Conservation (phyloP, 805 yeast species). For the Yarrowia osloensis region DNA sequence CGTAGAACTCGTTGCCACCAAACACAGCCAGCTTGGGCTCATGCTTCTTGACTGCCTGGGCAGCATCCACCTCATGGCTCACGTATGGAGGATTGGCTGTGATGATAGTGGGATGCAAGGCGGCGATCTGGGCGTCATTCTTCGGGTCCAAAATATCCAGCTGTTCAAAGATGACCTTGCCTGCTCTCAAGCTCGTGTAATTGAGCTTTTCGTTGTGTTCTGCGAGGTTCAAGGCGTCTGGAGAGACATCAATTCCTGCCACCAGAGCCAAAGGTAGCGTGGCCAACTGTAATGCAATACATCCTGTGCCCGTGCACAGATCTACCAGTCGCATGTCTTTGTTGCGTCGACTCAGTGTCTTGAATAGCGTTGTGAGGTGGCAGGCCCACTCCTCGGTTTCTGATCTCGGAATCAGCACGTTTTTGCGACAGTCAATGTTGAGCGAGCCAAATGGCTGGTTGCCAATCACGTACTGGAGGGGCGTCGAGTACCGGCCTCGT, state of each 20-base stretch:
- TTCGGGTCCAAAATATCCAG: slow-evolving; percentile 4
- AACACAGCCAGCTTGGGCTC: slow-evolving; percentile 26
- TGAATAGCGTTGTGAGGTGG: neutral
- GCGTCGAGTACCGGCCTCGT: neutral
- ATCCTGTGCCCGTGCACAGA: slow-evolving; percentile 23
- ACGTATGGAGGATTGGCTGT: slow-evolving; percentile 32
- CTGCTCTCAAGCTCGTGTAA: neutral
- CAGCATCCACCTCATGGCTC: slow-evolving; percentile 12
- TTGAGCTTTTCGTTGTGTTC: neutral
- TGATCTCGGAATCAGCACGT: slow-evolving; percentile 18
- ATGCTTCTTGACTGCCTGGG: slow-evolving; percentile 7
- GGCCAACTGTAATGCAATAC: slow-evolving; percentile 19
- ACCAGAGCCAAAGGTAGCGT: slow-evolving; percentile 20
- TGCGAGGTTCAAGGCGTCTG: neutral
- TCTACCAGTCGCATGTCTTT: slow-evolving; percentile 9
- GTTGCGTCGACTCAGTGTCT: neutral
- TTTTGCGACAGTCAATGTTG: slow-evolving; percentile 1
- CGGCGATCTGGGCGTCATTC: neutral
- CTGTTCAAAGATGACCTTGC: neutral
- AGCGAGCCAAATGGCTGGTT: slow-evolving; percentile 28
- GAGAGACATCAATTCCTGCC: slow-evolving; percentile 6
- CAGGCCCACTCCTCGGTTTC: slow-evolving; percentile 26
- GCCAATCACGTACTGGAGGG: slow-evolving; percentile 17
- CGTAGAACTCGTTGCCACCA: slow-evolving; percentile 26
- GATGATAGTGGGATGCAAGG: slow-evolving; percentile 27